Conservation (phyloP, 495 filamentous ascomycete species). For the Trichoderma gamsii region DNA sequence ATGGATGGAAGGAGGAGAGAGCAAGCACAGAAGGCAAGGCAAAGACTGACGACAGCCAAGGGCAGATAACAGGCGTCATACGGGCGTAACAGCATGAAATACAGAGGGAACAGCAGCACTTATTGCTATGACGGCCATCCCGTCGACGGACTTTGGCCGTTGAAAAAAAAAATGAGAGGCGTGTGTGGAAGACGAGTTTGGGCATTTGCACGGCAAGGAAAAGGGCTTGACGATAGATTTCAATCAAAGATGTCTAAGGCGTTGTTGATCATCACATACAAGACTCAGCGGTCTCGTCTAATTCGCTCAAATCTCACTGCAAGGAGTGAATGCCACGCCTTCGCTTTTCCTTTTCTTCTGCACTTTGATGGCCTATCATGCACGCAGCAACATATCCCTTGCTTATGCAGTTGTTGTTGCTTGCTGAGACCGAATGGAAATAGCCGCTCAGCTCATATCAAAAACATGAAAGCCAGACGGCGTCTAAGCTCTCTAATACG, state of each 20-base stretch:
- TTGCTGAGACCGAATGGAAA: not conserved
- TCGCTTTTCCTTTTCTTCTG: not conserved
- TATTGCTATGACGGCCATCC: constrained; percentile 3
- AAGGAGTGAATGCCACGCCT: not conserved
- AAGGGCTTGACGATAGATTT: not conserved
- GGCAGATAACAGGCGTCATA: not conserved
- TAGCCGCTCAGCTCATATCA: not conserved
- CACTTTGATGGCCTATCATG: not conserved
- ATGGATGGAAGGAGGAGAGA: not conserved
- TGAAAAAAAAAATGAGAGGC: not conserved
- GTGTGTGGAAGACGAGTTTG: not conserved
- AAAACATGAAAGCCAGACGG: not conserved
- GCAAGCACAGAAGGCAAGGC: not conserved
- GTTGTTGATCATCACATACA: not conserved
- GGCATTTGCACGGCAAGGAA: not conserved
- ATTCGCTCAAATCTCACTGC: not conserved
- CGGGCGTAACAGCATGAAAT: not conserved
- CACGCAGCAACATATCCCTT: not conserved
- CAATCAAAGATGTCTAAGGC: not conserved
- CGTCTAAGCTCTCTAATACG: not conserved
- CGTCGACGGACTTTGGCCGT: not conserved
- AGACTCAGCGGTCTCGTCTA: not conserved
- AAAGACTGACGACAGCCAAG: not conserved
- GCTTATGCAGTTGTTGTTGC: not conserved
- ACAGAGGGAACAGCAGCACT: not conserved